Evolutionary conservation across 495 filamentous ascomycete species (phyloP).

Genomic region (Parathielavia hyrcaniae): DNA sequence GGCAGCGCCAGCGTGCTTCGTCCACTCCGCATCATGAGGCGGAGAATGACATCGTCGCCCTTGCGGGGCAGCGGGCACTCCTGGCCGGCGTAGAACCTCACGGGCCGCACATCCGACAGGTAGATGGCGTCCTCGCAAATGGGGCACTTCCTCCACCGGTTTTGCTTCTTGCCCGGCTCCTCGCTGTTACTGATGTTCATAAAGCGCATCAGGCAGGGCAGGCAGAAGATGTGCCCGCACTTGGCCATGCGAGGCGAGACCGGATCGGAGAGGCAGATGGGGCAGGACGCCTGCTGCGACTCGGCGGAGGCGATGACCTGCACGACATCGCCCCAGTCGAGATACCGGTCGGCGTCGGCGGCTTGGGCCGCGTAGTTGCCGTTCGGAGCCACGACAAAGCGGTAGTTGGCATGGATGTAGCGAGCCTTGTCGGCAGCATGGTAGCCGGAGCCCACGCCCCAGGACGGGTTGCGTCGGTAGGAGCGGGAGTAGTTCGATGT

Average conservation of each 20-base stretch:
- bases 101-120: conserved; percentile 79
- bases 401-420: conserved; percentile 95
- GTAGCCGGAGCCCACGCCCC: conserved; percentile 84
- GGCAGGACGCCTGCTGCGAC: conserved; percentile 82
- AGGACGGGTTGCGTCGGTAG: conserved; percentile 62
- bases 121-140: conserved; percentile 91
- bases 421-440: conserved; percentile 87
- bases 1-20: conserved; percentile 83
- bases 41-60: conserved; percentile 81
- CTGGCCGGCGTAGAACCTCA: conserved; percentile 86
- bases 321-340: conserved; percentile 85
- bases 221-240: conserved; percentile 95
- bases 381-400: conserved; percentile 84
- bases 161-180: conserved; percentile 54
- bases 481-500: conserved; percentile 46
- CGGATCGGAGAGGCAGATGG: conserved; percentile 85
- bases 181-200: conserved; percentile 80
- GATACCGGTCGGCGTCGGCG: conserved; percentile 77
- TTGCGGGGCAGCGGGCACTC: conserved; percentile 71
- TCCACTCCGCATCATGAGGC: conserved; percentile 70
- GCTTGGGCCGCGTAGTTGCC: conserved; percentile 75
- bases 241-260: conserved; percentile 95
- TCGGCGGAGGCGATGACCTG: conserved; percentile 86
- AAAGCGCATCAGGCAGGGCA: conserved; percentile 88
- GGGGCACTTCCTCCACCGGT: conserved; percentile 86